Evolutionary conservation across 1,284 basidiomycete genomes (phyloP), one percentile per base, ranked within the genome.

Genomic region (Jaminaea rosea): DNA sequence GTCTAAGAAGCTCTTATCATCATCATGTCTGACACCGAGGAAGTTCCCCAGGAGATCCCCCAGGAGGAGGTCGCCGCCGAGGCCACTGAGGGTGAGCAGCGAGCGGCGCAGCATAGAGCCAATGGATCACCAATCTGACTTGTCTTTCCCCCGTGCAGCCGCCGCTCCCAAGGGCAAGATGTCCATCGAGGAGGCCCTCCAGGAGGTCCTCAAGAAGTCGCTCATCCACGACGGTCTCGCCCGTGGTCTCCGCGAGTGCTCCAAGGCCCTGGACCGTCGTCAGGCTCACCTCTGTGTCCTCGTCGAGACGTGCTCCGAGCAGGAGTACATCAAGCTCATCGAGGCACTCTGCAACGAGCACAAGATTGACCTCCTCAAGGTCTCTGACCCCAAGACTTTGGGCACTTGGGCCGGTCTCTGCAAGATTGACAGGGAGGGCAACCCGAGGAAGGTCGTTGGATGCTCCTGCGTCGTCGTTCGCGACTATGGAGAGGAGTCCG

Each of bases 311-410:
- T 94, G 91, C 82, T 93, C 87, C 58, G 93, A 97, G 81, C 88
- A 91, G 70, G 93, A 96, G 80, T 97, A 98, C 84, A 87, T 96
- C 83, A 97, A 97, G 82, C 88, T 98, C 80, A 94, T 97, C 69
- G 92, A 97, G 80, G 93, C 92, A 50, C 88, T 97, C 75, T 97
- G 93, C 78, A 88, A 89, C 67, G 92, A 96, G 81, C 89, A 96
- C 84, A 91, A 91, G 79, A 96, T 97, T 80, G 91, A 93, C 82
- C 80, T 97, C 65, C 96, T 97, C 86, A 96, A 96, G 81, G 90
- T 98, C 74, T 80, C 80, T 49, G 93, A 97, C 79, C 87, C 89
- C 75, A 98, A 98, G 81, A 84, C 93, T 67, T 85, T 98, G 72
- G 93, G 92, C 36, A 72, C 71, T 26, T 97, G 93, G 93, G 91